A percentile compares a stretch with the other conserved stretches of the same genome.
Evolutionary conservation across 306 rosid genomes (phyloP).

Genomic region (Pterocarpus santalinus): DNA sequence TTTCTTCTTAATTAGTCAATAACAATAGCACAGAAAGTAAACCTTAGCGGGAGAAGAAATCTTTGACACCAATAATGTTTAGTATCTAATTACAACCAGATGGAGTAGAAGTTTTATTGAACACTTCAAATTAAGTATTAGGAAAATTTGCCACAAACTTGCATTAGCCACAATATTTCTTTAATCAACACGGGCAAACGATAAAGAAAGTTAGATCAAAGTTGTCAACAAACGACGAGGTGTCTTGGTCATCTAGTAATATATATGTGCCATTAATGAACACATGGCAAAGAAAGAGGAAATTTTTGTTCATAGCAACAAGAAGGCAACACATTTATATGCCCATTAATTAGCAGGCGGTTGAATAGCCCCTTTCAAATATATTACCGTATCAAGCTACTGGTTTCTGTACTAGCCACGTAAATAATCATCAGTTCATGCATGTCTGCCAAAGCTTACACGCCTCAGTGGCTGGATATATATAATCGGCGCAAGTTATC

Average conservation of each 20-base stretch:
- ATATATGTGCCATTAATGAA: neutral
- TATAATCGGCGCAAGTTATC: too few relatives aligned
- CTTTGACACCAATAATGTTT: neutral
- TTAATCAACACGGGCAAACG: neutral
- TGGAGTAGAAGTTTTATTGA: neutral
- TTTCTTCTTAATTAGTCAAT: neutral
- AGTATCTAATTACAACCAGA: neutral
- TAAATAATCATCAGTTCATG: neutral
- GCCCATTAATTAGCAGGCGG: conserved; percentile 29
- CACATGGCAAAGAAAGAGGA: neutral
- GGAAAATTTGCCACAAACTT: neutral
- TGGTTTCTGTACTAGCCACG: conserved; percentile 21
- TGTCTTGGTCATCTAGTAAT: neutral
- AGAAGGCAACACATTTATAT: neutral
- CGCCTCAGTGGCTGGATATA: too few relatives aligned
- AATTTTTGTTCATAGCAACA: neutral
- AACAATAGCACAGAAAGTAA: neutral
- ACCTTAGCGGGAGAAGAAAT: neutral
- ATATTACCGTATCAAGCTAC: conserved; percentile 34
- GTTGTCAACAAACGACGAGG: neutral
- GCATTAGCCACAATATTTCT: neutral
- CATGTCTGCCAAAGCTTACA: too few relatives aligned
- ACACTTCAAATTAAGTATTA: neutral
- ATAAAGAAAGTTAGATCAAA: neutral
- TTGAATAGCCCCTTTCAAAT: conserved; percentile 48